Base-by-base conservation (phyloP, 805 yeast species). In the Schizosaccharomyces osmophilus region DNA sequence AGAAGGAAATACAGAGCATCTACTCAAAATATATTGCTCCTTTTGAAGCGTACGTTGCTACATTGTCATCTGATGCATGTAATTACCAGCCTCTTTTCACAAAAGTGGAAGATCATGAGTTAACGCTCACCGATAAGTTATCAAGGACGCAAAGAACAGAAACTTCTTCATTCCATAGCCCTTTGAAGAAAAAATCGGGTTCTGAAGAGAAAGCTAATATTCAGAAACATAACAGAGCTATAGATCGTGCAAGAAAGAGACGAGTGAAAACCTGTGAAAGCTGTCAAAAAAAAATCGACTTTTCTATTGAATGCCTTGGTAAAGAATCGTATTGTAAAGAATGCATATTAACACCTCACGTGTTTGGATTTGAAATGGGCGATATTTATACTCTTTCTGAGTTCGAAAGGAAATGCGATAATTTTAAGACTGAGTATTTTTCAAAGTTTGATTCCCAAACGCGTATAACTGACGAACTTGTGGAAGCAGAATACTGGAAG, bases 321-420 rank as follows among this genome's bases (percentile, higher is more conserved):
- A 51, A 51, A 26, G 78, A 75, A 19, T 89, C 95, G 95, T 83
- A 77, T 68, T 89, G 97, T 70, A 84, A 83, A 60, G 78, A 78
- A 62, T 89, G 97, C 70, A 73, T 89, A n/a, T 75, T 84, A 15
- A 95, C 95, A 0, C 83, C 86, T 51, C 90, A 93, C 1, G 88
- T 82, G 64, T 89, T 87, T 68, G 95, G 95, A 0, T 89, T 90
- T 69, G 89, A 84, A 64, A 93, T 85, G 65, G 78, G 82, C 1
- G 69, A 74, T 22, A 72, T 74, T 55, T 83, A 83, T 67, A 74
- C 83, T 0, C 71, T 86, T 17, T 70, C 73, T 0, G 82, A 83
- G 62, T 89, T 88, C 69, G 76, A 78, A 64, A 69, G 76, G 3
- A 73, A 78, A 63, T 82, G 87, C 64, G 70, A 72, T 42, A 72